Conservation (phyloP, 331 rosid species). For the Pyracantha coccinea region DNA sequence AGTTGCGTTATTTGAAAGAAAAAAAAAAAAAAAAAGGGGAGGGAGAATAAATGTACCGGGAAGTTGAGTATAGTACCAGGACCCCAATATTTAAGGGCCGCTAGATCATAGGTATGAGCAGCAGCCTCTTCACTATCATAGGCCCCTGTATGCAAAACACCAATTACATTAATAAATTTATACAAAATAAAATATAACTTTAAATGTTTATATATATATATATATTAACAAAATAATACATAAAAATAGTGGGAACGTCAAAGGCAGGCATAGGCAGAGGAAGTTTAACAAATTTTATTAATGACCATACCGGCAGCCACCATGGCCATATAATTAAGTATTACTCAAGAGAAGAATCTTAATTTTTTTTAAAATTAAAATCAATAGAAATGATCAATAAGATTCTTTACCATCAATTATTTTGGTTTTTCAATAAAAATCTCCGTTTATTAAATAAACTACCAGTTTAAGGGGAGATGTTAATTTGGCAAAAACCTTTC, state of each 20-base stretch:
- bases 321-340: constrained; percentile 12
- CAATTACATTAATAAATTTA: not conserved
- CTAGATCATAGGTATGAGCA: constrained; percentile 89
- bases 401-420: too few species aligned
- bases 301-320: not conserved
- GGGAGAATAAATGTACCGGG: constrained; percentile 35
- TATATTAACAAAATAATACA: not conserved
- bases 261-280: not conserved
- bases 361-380: not conserved
- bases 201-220: too few species aligned
- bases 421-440: too few species aligned
- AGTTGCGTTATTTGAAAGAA: accelerated
- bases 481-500: too few species aligned
- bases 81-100: constrained; percentile 97
- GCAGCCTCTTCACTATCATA: constrained; percentile 87
- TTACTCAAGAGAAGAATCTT: not conserved
- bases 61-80: constrained; percentile 62
- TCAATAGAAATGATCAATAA: accelerated
- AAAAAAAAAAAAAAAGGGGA: not conserved
- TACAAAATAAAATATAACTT: not conserved
- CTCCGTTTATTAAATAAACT: too few species aligned
- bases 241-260: not conserved
- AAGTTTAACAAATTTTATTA: too few species aligned
- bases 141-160: constrained; percentile 40
- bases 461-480: too few species aligned